These are phyloP conservation scores for Hymenotorrendiella dingleyae DNA, from an alignment of 2,329 filamentous ascomycete species.

Conservation along the genomic window DNA sequence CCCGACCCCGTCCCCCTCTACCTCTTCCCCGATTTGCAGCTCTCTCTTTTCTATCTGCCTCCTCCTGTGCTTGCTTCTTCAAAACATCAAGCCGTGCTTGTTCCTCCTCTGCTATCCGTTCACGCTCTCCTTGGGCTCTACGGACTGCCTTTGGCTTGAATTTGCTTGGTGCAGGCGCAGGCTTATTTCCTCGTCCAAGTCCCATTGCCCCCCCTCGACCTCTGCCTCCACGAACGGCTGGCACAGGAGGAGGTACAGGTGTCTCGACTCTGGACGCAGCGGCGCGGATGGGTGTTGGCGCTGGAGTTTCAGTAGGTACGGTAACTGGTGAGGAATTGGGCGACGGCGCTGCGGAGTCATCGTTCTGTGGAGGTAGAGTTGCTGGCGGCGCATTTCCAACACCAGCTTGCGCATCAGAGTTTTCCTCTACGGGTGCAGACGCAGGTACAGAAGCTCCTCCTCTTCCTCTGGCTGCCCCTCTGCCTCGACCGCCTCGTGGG, in stretches of 20 bases:
- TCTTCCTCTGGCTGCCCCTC: constrained; percentile 12
- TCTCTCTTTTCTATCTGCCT: constrained; percentile 10
- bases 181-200: constrained; percentile 13
- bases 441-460: constrained; percentile 14
- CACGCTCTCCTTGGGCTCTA: constrained; percentile 21
- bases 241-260: not conserved
- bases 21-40: constrained; percentile 15
- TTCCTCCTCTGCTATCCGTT: constrained; percentile 20
- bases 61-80: constrained; percentile 4
- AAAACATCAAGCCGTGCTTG: constrained; percentile 11
- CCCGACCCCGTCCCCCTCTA: constrained; percentile 23
- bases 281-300: constrained; percentile 23
- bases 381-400: not conserved
- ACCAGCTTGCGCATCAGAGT: constrained; percentile 1
- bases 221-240: constrained; percentile 13
- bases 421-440: constrained; percentile 4
- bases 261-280: constrained; percentile 2
- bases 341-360: constrained; percentile 14
- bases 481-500: constrained; percentile 18
- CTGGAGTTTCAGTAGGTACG: constrained; percentile 27
- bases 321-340: constrained; percentile 27
- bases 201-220: constrained; percentile 9
- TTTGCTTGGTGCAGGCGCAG: constrained; percentile 17
- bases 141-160: constrained; percentile 31
- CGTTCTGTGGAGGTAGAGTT: constrained; percentile 11